Base-by-base conservation (phyloP, 495 filamentous ascomycete genomes). In the Immersiella caudata region DNA sequence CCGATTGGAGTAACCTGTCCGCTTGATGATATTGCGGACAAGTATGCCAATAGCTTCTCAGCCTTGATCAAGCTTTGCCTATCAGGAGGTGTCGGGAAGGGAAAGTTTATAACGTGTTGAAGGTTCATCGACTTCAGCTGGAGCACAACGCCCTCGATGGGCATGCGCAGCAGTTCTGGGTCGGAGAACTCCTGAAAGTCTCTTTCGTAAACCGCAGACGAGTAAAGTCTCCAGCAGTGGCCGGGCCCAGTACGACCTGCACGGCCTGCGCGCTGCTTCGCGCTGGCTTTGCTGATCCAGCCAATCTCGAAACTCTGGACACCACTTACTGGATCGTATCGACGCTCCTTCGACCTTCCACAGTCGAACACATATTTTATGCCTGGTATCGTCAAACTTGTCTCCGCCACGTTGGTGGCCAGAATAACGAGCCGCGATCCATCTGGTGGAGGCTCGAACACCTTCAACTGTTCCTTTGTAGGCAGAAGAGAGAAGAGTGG, bases 231-330 rank as follows among this genome's bases (percentile, higher is more conserved):
- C 78, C 97, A 99, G 77, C 94, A 97, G 75, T 98, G 96, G 35
- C 96, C 96, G 12, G 95, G 94, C 1, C 94, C 95, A 24, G 93
- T 98, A 84, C 96, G 88, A 50, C 96, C 96, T 49, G 96, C 94
- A 82, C 96, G 92, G 76, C 96, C 96, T 59, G 93, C 89, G 78
- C 96, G 86, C 79, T 99, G 96, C 67, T 87, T 90, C 25, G 96
- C 94, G 75, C 92, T 96, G 20, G 96, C 96, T 80, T 99, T 98
- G 81, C 93, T 97, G 68, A 97, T 95, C 93, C 94, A 99, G 51
- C 89, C 89, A 51, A 98, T 85, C 74, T 97, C 91, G 73, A 97
- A 99, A 71, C 89, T 97, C 76, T 98, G 95, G 0, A 99, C 94
- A 11, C 95, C 94, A 11, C 91, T 97, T 22, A 84, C 79, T 16